Conservation (phyloP, 148 eudicot species). For the Camellia granthamiana region DNA sequence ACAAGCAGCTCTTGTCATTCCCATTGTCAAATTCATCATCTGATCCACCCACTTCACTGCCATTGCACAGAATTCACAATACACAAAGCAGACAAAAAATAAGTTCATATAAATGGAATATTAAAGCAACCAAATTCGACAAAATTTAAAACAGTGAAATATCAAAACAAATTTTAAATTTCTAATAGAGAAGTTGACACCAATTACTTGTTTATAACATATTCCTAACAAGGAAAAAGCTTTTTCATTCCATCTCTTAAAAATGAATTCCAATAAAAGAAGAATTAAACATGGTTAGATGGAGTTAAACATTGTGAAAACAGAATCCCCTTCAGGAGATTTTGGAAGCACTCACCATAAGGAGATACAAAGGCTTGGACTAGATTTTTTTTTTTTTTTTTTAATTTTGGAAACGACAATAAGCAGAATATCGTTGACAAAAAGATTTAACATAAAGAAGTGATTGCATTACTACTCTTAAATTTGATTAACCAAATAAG, state of each 20-base stretch:
- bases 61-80: neutral
- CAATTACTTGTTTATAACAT: neutral
- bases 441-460: neutral
- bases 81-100: neutral
- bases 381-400: neutral
- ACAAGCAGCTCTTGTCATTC: slow-evolving; percentile 61
- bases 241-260: neutral
- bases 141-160: neutral
- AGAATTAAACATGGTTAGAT: neutral
- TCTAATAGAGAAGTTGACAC: neutral
- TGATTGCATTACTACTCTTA: no score
- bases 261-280: neutral
- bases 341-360: neutral
- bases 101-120: neutral
- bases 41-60: slow-evolving; percentile 57
- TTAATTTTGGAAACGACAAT: neutral
- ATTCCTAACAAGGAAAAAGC: neutral
- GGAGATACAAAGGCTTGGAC: neutral
- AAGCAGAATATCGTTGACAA: neutral
- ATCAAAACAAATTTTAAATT: neutral
- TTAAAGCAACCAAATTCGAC: neutral
- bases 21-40: slow-evolving; percentile 67
- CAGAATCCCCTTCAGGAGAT: neutral
- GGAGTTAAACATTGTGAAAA: neutral
- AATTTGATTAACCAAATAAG: neutral